Evolutionary conservation across 2,329 filamentous ascomycete species (phyloP).

Genomic region (Trichoderma koningiopsis): DNA sequence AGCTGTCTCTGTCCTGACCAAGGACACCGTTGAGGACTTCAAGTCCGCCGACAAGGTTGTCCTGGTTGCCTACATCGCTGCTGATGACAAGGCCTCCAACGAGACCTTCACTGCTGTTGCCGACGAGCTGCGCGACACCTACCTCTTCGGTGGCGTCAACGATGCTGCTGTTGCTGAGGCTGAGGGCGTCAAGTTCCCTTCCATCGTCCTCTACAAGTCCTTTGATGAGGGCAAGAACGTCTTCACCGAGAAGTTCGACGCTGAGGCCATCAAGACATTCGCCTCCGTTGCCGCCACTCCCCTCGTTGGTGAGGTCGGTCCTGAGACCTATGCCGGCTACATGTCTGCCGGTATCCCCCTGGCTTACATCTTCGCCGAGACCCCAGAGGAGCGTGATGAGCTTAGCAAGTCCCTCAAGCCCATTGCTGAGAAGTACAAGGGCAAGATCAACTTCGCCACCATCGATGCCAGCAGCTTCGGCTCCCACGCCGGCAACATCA

Average conservation of each 20-base stretch:
- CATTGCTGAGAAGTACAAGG: conserved; percentile 88
- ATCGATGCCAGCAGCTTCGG: conserved; percentile 95
- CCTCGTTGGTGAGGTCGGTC: conserved; percentile 91
- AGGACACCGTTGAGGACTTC: conserved; percentile 89
- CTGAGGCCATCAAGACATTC: conserved; percentile 78
- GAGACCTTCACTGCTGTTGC: conserved; percentile 77
- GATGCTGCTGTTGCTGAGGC: conserved; percentile 84
- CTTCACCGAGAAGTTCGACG: conserved; percentile 77
- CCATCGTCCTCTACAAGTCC: conserved; percentile 87
- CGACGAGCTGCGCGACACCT: conserved; percentile 80
- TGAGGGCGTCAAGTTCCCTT: conserved; percentile 84
- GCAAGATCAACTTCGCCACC: conserved; percentile 94
- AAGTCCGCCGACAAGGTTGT: conserved; percentile 98
- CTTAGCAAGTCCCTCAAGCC: conserved; percentile 78
- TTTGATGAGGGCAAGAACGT: conserved; percentile 95
- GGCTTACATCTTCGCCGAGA: conserved; percentile 97
- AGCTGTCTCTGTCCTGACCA: conserved; percentile 79
- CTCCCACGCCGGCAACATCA: conserved; percentile 93
- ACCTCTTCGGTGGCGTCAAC: conserved; percentile 86
- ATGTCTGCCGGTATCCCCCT: conserved; percentile 91
- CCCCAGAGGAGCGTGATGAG: conserved; percentile 80
- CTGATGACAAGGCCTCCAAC: conserved; percentile 81
- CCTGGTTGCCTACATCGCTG: conserved; percentile 81
- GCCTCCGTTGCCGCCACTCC: conserved; percentile 84
- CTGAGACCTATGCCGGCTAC: conserved; percentile 94